A percentile compares a stretch with the other conserved stretches of the same genome.
Conservation (phyloP, 2,329 filamentous ascomycete genomes). For the Apiospora rasikravindrae region DNA sequence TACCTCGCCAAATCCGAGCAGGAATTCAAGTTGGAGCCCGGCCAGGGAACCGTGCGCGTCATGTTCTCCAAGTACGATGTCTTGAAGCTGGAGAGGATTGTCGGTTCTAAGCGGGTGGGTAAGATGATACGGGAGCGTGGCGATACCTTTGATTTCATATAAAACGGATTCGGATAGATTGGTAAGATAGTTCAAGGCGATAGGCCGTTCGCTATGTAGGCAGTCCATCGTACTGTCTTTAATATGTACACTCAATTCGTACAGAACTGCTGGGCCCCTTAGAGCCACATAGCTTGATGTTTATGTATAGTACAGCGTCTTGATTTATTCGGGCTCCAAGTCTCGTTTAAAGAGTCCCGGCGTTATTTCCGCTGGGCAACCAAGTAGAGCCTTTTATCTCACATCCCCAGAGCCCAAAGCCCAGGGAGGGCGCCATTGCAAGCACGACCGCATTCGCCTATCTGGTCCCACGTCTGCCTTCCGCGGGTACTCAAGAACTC, state of each 20-base stretch:
- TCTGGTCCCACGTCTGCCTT: not conserved
- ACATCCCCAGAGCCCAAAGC: not conserved
- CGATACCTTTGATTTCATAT: slow-evolving; percentile 96
- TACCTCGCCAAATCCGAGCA: slow-evolving; percentile 67
- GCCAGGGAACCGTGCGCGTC: slow-evolving; percentile 62
- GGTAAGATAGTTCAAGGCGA: not conserved
- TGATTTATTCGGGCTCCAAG: not conserved
- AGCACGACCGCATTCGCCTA: not conserved
- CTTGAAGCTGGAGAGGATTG: slow-evolving; percentile 85
- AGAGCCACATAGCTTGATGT: not conserved
- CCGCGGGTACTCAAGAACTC: not conserved
- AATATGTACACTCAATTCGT: slow-evolving; percentile 22
- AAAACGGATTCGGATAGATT: slow-evolving; percentile 31
- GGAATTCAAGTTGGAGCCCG: slow-evolving; percentile 59
- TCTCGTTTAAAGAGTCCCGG: slow-evolving; percentile 14
- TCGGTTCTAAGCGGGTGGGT: slow-evolving; percentile 78
- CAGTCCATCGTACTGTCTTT: not conserved
- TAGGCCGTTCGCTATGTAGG: not conserved
- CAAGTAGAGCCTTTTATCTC: not conserved
- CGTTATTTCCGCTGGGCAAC: not conserved
- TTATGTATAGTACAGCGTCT: slow-evolving; percentile 22
- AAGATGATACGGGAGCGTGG: slow-evolving; percentile 84
- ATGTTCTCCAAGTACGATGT: slow-evolving; percentile 91
- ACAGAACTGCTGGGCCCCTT: not conserved
- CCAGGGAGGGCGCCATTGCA: not conserved